These are phyloP conservation scores for Erysimum pusillum DNA, from an alignment of 441 rosid genomes.

Conservation along the genomic window DNA sequence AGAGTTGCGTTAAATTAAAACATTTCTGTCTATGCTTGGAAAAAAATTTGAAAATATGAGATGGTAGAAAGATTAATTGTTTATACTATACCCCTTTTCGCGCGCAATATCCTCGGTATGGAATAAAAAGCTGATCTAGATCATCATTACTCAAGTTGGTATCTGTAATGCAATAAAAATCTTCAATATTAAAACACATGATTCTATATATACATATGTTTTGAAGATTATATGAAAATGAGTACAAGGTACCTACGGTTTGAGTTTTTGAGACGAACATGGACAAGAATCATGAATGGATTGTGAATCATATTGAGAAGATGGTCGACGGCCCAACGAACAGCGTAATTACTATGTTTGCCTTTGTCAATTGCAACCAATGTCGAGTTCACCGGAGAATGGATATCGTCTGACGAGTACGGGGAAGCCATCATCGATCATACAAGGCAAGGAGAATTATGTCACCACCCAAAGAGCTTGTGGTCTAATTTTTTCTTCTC, in stretches of 20 bases:
- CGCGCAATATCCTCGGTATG: constrained; percentile 45
- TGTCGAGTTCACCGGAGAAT: constrained; percentile 51
- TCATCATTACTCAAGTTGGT: constrained; percentile 38
- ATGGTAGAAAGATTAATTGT: neutral
- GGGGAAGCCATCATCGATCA: constrained; percentile 48
- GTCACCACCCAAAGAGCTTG: neutral
- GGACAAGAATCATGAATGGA: constrained; percentile 60
- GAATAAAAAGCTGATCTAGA: constrained; percentile 37
- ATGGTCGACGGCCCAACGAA: constrained; percentile 87
- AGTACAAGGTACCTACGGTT: constrained; percentile 68
- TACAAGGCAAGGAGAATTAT: neutral
- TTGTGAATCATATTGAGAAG: constrained; percentile 49
- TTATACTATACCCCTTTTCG: constrained; percentile 44
- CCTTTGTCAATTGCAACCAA: constrained; percentile 78
- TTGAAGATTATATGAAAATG: neutral
- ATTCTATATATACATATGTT: neutral
- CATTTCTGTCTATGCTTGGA: neutral
- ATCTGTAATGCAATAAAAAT: neutral
- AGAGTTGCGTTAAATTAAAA: neutral
- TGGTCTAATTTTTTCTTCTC: constrained; percentile 8
- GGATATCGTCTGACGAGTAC: constrained; percentile 41
- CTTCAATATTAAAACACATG: neutral
- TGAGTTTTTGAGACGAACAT: constrained; percentile 60
- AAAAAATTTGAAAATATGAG: constrained; percentile 1
- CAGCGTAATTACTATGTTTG: constrained; percentile 78